Percentiles rank a stretch among this genome's conserved stretches.
phyloP scores from a whole-genome alignment of 305 asterid genomes.

The Fraxinus platypoda region DNA sequence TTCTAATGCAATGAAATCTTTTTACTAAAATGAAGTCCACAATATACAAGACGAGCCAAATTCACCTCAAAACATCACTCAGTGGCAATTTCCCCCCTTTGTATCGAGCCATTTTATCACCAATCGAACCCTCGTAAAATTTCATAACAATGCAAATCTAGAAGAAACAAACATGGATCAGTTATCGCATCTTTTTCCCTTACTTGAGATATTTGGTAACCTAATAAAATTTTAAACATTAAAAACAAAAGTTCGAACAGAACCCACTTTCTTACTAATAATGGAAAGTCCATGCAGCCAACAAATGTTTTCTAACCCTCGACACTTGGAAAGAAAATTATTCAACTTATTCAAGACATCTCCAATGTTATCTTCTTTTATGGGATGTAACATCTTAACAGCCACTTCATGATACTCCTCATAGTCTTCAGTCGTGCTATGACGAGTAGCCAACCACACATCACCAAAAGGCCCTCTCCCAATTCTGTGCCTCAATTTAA shows the following conservation, averaged over 20 bases:
- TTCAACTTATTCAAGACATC: conserved; percentile 44
- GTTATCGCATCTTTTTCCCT: background rate
- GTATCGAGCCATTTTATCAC: conserved; percentile 46
- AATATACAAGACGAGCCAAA: background rate
- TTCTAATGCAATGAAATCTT: conserved; percentile 9
- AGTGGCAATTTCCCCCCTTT: conserved; percentile 60
- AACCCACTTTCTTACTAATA: conserved; percentile 39
- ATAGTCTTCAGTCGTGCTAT: conserved; percentile 47
- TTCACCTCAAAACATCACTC: conserved; percentile 54
- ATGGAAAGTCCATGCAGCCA: conserved; percentile 63
- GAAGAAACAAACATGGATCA: conserved; percentile 22
- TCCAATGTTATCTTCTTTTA: conserved; percentile 39
- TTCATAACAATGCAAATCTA: conserved; percentile 57
- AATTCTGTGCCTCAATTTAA: conserved; percentile 54
- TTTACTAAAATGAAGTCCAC: background rate
- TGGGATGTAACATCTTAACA: conserved; percentile 53
- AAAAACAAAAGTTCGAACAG: background rate
- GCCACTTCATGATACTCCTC: conserved; percentile 66
- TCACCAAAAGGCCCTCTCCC: conserved; percentile 69
- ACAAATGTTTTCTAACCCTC: conserved; percentile 45
- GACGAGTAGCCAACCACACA: conserved; percentile 69
- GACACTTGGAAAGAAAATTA: conserved; percentile 26
- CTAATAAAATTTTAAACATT: background rate
- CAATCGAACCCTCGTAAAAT: conserved; percentile 57
- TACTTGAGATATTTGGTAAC: background rate